A percentile compares a stretch with the other conserved stretches of the same genome.
Evolutionary conservation across 1,139 yeast species (phyloP).

Genomic region (Debaryomyces robertsiae): DNA sequence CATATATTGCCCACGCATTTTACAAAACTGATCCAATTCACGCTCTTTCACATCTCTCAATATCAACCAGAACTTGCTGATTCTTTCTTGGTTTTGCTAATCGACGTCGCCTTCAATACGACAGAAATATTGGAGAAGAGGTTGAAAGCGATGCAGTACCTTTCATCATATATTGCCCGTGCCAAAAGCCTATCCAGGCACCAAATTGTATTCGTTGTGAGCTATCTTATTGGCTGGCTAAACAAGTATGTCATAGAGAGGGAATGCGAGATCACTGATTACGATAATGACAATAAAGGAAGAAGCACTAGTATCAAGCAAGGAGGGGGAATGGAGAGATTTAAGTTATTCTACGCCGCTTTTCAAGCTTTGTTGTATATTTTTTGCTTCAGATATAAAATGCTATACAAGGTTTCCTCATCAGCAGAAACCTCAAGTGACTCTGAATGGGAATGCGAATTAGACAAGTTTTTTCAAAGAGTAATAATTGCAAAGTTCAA

Average conservation of each 20-base stretch:
- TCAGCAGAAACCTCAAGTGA: slow-evolving; percentile 20
- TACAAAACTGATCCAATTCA: slow-evolving; percentile 85
- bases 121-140: slow-evolving; percentile 71
- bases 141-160: slow-evolving; percentile 87
- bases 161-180: slow-evolving; percentile 88
- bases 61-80: slow-evolving; percentile 82
- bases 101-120: slow-evolving; percentile 77
- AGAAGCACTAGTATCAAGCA: slow-evolving; percentile 16
- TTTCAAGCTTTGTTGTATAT: slow-evolving; percentile 90
- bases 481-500: slow-evolving; percentile 86
- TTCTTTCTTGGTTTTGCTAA: slow-evolving; percentile 76
- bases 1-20: slow-evolving; percentile 91
- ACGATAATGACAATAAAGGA: slow-evolving; percentile 22
- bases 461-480: slow-evolving; percentile 86
- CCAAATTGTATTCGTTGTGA: slow-evolving; percentile 77
- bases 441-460: slow-evolving; percentile 74
- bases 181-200: slow-evolving; percentile 71
- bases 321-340: slow-evolving; percentile 71
- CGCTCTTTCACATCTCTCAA: slow-evolving; percentile 81
- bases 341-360: slow-evolving; percentile 87
- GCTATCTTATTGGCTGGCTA: slow-evolving; percentile 82
- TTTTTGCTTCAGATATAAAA: slow-evolving; percentile 81
- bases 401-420: slow-evolving; percentile 44
- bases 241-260: slow-evolving; percentile 78
- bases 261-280: slow-evolving; percentile 72